Evolutionary conservation across 768 basidiomycete genomes (phyloP), one percentile per base, ranked within the genome.

Genomic region (Boletus reticuloceps): DNA sequence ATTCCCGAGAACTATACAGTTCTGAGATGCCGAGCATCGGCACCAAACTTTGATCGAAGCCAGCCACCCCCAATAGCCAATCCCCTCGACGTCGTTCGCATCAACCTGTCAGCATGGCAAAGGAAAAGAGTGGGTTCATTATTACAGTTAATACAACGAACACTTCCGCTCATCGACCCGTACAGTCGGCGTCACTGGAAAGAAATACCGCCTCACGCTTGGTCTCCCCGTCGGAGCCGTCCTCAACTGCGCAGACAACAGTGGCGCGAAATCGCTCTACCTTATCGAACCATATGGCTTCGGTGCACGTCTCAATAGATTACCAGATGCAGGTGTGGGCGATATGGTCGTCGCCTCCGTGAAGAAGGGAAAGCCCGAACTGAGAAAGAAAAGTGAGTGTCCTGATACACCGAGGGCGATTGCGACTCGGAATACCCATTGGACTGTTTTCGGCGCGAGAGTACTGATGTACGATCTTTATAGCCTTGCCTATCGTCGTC

Each of bases 311-410:
- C 84, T 98, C 47, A 98, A 98, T 85, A 84, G 97, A 76, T 82
- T 98, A 58, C 97, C 97, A 59, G 96, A 97, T 74, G 94, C 91
- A 59, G 89, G 88, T 81, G 91, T 92, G 55, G 91, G 92, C 54
- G 93, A 94, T 74, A 94, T 95, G 93, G 86, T 95, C 58, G 90
- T 96, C 56, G 93, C 92, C 55, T 93, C 90, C 50, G 97, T 99
- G 69, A 98, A 99, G 85, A 98, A 98, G 83, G 97, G 97, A 74
- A 98, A 99, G 81, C 97, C 97, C 34, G 97, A 99, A 77, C 77
- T 99, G 72, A 87, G 97, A 77, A 99, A 99, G 83, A 99, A 99
- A 82, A 96, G 94, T 96, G 72, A 69, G 94, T 81, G 42, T 51
- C 45, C 34, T 19, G 38, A 14, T 2, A 31, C 14, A 11, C 11